These are phyloP conservation scores for Metschnikowia noctiluminum DNA, from an alignment of 805 yeast genomes.

Conservation along the genomic window DNA sequence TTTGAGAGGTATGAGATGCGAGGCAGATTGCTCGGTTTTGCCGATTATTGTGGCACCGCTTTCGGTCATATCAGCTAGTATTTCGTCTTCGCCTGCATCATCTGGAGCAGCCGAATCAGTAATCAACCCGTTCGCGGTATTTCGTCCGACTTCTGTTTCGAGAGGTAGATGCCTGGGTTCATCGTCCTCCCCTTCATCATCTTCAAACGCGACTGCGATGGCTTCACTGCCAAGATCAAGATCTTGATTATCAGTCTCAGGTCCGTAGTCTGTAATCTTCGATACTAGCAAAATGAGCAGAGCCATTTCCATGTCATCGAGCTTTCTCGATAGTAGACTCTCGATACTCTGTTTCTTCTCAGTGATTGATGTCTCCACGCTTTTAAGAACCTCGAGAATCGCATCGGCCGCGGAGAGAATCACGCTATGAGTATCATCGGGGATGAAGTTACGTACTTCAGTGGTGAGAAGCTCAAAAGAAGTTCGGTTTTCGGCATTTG, in stretches of 20 bases:
- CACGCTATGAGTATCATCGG: conserved; percentile 73
- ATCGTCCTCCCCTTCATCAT: conserved; percentile 12
- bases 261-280: conserved; percentile 50
- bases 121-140: not conserved
- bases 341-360: conserved; percentile 50
- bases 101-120: not conserved
- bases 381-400: conserved; percentile 51
- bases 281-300: conserved; percentile 43
- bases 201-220: conserved; percentile 23
- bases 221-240: conserved; percentile 21
- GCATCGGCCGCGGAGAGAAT: conserved; percentile 71
- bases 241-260: conserved; percentile 7
- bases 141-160: not conserved
- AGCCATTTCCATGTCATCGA: conserved; percentile 45
- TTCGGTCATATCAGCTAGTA: not conserved
- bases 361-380: conserved; percentile 39
- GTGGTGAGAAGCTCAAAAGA: conserved; percentile 55
- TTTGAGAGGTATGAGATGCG: conserved; percentile 3
- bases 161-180: not conserved
- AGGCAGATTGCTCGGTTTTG: not conserved
- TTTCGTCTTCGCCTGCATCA: not conserved
- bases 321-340: conserved; percentile 37
- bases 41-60: conserved; percentile 3
- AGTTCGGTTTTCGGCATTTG: conserved; percentile 47
- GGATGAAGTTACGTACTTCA: conserved; percentile 56